These are phyloP conservation scores for Fragaria ananassa DNA, from an alignment of 306 rosid genomes.

Conservation along the genomic window DNA sequence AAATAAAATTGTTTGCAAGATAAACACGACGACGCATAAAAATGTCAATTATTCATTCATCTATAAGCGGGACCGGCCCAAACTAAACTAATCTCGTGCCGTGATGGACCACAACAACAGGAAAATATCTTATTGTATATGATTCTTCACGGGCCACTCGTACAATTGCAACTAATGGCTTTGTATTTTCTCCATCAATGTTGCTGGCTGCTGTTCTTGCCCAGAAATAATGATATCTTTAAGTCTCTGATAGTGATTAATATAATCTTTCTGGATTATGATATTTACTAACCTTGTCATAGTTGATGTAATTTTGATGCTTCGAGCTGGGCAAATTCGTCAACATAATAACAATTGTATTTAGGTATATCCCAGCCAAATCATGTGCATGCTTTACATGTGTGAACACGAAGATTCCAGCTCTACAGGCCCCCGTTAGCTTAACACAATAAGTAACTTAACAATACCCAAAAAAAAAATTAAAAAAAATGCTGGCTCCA, in stretches of 20 bases:
- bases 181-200: slow-evolving; percentile 16
- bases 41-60: not conserved
- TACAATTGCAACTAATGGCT: not conserved
- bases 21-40: not conserved
- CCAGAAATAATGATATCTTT: not conserved
- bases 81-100: not conserved
- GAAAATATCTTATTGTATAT: not conserved
- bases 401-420: not conserved
- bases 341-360: not conserved
- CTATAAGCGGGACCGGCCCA: not conserved
- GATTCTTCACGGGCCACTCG: not conserved
- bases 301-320: not conserved
- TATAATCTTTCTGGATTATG: not conserved
- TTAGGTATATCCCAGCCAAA: not conserved
- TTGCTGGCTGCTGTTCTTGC: not conserved
- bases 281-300: not conserved
- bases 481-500: not conserved
- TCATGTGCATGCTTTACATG: not conserved
- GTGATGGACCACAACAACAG: not conserved
- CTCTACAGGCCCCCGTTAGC: not conserved
- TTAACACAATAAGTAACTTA: not conserved
- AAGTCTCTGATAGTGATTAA: not conserved
- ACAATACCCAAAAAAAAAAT: not conserved
- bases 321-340: not conserved
- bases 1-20: not conserved